phyloP scores from a whole-genome alignment of 2,329 filamentous ascomycete species.

The Cladobotryum mycophilum region DNA sequence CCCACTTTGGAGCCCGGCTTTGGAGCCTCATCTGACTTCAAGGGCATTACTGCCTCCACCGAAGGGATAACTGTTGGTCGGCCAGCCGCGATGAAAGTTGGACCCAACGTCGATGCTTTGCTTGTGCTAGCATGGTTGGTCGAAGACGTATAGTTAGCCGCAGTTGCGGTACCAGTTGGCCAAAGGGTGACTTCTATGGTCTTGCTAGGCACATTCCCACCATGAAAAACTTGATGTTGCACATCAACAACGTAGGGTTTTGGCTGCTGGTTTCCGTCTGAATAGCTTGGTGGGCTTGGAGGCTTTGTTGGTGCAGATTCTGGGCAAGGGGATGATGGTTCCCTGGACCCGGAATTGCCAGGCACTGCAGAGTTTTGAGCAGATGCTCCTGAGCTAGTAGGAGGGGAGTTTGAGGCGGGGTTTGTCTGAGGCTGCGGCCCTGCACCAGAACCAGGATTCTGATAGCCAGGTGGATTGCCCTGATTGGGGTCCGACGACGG shows the following conservation, averaged over 20 bases:
- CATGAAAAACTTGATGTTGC: background rate
- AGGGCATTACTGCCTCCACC: background rate
- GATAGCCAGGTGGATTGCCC: background rate
- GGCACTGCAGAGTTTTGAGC: no score
- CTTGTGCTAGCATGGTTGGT: background rate
- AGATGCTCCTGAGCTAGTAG: no score
- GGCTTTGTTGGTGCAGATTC: background rate
- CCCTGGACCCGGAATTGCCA: background rate
- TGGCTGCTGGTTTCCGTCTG: background rate
- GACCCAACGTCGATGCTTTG: background rate
- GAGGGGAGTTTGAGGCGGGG: background rate
- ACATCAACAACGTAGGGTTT: background rate
- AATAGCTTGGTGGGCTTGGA: background rate
- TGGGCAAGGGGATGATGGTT: background rate
- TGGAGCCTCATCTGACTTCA: background rate
- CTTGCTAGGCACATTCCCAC: background rate
- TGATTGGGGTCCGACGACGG: no score
- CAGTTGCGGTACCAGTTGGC: conserved; percentile 1
- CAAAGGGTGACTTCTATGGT: conserved; percentile 7
- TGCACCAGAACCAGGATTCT: background rate
- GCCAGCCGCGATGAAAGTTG: background rate
- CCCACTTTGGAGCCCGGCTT: background rate
- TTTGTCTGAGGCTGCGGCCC: conserved; percentile 2
- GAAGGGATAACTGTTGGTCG: background rate
- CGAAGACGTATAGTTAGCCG: background rate